Evolutionary conservation across 306 rosid species (phyloP), one percentile per base, ranked within the genome.

Genomic region (Cotoneaster glaucophyllus): DNA sequence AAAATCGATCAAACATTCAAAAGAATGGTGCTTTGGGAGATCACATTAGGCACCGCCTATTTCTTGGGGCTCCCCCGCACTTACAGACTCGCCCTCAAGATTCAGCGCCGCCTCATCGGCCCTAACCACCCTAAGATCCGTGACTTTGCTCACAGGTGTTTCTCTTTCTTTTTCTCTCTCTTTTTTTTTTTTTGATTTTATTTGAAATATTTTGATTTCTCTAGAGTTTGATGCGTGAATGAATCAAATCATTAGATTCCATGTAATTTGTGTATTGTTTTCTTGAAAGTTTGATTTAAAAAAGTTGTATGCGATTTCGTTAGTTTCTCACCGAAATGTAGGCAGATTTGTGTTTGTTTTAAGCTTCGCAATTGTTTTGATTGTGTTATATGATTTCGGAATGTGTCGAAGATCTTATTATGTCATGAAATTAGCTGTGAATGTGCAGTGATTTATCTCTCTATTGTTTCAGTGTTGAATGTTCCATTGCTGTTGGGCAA

Each of bases 11-110:
- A 48, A 48, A 48, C 17, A 0, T 48, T 48, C 11, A 31, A 62
- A 79, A n/a, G 41, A 74, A 91, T 95, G 98, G 98, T 95, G 86
- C 84, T 95, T 7, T 95, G 96, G 98, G 98, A 95, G 86, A 87
- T 95, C 82, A 87, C 98, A n/a, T 78, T 92, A 18, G 97, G 84
- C 69, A 92, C 97, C 50, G 97, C 98, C 28, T 95, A 92, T 84
- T 95, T 95, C 82, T 54, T 95, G 87, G 98, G 98, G 15, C 85
- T 95, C 29, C 84, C 85, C 76, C 93, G 98, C 53, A 92, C 98
- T 3, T 92, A 87, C 66, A 84, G 84, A 63, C 90, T 90, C 13
- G 97, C 91, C 67, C 79, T 90, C 57, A 90, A 73, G 91, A 85
- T 90, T 85, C 96, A 95, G 66, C 92, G 96, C 1, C 96, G 84